A percentile compares a stretch with the other conserved stretches of the same genome.
Evolutionary conservation across 352 stramenopile species (phyloP).

Genomic region (Phytophthora boehmeriae): DNA sequence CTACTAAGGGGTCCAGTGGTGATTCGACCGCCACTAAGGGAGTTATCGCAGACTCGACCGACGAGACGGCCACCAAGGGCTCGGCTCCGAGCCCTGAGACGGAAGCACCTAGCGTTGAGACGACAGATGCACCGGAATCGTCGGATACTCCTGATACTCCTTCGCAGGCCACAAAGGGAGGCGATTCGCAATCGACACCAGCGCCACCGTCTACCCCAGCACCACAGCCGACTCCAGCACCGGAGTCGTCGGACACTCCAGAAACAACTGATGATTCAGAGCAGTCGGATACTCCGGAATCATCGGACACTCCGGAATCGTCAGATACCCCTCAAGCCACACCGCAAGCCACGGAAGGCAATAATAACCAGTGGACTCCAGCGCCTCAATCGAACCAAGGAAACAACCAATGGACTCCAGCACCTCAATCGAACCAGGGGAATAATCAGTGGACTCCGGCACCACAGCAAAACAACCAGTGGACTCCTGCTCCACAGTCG

Average conservation of each 20-base stretch:
- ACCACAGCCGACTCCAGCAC: constrained; percentile 6
- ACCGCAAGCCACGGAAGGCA: no score
- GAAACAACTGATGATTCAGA: constrained; percentile 3
- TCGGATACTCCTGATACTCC: no score
- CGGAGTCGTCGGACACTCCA: constrained; percentile 9
- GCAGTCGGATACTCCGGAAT: constrained; percentile 10
- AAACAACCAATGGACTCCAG: constrained; percentile 6
- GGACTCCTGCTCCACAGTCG: constrained; percentile 11
- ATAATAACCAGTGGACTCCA: background rate
- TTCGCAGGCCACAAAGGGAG: background rate
- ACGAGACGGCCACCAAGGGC: background rate
- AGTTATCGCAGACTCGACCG: no score
- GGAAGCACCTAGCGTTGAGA: background rate
- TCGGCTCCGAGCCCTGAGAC: background rate
- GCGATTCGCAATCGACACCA: constrained; percentile 5
- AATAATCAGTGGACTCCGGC: background rate
- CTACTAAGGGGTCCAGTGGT: background rate
- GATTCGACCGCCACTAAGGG: constrained; percentile 17
- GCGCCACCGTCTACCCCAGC: no score
- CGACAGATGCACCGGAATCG: no score
- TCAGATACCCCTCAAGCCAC: no score
- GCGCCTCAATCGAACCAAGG: background rate
- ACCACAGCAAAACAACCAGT: constrained; percentile 18
- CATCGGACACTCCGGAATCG: background rate
- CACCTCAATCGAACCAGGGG: constrained; percentile 1